phyloP scores from a whole-genome alignment of 495 filamentous ascomycete genomes.

The Aspergillus mulundensis region DNA sequence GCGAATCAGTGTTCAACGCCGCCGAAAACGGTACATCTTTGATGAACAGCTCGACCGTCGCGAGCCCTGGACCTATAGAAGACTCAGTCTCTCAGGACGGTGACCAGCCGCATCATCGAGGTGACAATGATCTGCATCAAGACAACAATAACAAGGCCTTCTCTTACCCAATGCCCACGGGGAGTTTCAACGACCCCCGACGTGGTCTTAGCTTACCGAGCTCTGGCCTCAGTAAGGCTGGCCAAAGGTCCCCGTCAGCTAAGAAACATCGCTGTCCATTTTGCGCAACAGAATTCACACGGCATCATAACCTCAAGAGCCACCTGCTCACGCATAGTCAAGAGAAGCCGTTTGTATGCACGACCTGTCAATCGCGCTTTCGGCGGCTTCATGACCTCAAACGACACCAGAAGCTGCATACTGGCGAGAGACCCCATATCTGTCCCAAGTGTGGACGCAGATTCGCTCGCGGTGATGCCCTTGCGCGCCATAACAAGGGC shows the following conservation, averaged over 20 bases:
- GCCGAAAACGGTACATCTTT: constrained; percentile 31
- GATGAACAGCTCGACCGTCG: constrained; percentile 42
- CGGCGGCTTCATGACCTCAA: constrained; percentile 93
- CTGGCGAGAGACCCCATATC: constrained; percentile 90
- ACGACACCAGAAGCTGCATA: constrained; percentile 92
- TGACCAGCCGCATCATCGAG: constrained; percentile 34
- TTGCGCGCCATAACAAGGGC: constrained; percentile 93
- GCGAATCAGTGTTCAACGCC: constrained; percentile 30
- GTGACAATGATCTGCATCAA: constrained; percentile 37
- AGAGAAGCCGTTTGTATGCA: constrained; percentile 93
- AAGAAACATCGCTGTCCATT: constrained; percentile 97
- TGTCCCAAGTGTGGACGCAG: constrained; percentile 90
- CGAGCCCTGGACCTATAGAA: constrained; percentile 46
- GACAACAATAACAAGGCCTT: constrained; percentile 49
- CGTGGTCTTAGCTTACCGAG: constrained; percentile 76
- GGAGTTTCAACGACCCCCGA: constrained; percentile 43
- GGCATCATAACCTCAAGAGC: constrained; percentile 98
- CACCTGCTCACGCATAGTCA: constrained; percentile 97
- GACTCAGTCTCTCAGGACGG: constrained; percentile 42
- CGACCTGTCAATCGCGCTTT: constrained; percentile 85
- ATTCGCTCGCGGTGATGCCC: constrained; percentile 91
- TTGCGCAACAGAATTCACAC: constrained; percentile 92
- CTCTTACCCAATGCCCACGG: constrained; percentile 49
- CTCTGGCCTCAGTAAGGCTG: constrained; percentile 56
- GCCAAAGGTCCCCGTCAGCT: constrained; percentile 64